phyloP scores from a whole-genome alignment of 495 filamentous ascomycete genomes.

The Baudoinia panamericana region DNA sequence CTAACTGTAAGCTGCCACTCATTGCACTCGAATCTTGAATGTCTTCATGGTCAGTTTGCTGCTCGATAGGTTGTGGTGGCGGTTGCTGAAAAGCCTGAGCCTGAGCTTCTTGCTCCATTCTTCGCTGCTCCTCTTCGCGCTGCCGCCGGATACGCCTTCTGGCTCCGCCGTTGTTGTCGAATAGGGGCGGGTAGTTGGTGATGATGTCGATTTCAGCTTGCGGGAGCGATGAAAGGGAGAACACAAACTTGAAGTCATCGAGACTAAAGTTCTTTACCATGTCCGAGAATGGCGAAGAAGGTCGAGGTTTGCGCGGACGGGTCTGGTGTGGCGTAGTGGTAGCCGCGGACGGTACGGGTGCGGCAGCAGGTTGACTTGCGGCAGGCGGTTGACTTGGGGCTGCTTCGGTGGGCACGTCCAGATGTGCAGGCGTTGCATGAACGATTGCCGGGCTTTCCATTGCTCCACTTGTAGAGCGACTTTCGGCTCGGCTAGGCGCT shows the following conservation, averaged over 20 bases:
- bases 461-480: slow-evolving; percentile 63
- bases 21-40: slow-evolving; percentile 48
- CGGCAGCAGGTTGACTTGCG: background rate
- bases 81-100: slow-evolving; percentile 40
- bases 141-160: slow-evolving; percentile 63
- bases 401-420: slow-evolving; percentile 1
- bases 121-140: slow-evolving; percentile 46
- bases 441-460: slow-evolving; percentile 67
- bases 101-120: slow-evolving; percentile 46
- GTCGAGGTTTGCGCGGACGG: slow-evolving; percentile 1
- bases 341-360: background rate
- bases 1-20: slow-evolving; percentile 68
- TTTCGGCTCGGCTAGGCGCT: slow-evolving; percentile 56
- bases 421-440: slow-evolving; percentile 32
- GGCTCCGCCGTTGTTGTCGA: slow-evolving; percentile 63
- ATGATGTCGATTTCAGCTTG: slow-evolving; percentile 44
- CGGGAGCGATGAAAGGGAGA: slow-evolving; percentile 39
- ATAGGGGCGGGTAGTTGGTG: slow-evolving; percentile 58
- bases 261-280: slow-evolving; percentile 42
- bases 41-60: no score
- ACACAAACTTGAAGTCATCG: slow-evolving; percentile 48
- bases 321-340: background rate
- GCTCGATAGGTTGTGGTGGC: no score
- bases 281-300: slow-evolving; percentile 6
- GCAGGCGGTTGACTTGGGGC: background rate